phyloP scores from a whole-genome alignment of 805 yeast genomes.

The Candida ipomoeae region DNA sequence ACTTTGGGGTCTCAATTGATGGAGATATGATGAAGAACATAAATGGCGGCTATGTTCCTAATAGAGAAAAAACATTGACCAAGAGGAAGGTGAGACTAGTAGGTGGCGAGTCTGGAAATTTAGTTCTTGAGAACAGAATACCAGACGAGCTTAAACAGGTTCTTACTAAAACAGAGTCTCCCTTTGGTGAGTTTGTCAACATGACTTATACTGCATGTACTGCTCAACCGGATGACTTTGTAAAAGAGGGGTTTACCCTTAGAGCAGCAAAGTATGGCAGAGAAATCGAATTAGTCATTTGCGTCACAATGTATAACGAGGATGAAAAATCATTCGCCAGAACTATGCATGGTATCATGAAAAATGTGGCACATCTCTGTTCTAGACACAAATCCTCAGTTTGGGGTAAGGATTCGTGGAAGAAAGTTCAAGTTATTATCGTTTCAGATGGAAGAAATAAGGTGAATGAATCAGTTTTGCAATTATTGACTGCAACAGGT shows the following conservation, averaged over 20 bases:
- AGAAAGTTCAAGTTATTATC: constrained; percentile 86
- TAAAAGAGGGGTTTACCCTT: constrained; percentile 73
- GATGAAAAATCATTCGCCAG: constrained; percentile 86
- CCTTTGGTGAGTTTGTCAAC: constrained; percentile 85
- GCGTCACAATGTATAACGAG: constrained; percentile 97
- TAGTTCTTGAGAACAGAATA: constrained; percentile 89
- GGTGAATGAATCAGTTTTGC: constrained; percentile 78
- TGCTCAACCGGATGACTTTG: constrained; percentile 83
- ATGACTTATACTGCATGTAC: constrained; percentile 98
- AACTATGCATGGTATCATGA: constrained; percentile 92
- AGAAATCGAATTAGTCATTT: constrained; percentile 86
- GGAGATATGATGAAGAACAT: constrained; percentile 45
- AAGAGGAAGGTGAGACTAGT: constrained; percentile 71
- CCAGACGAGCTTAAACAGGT: constrained; percentile 85
- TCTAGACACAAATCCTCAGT: constrained; percentile 74
- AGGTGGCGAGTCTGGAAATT: constrained; percentile 61
- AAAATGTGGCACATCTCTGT: constrained; percentile 83
- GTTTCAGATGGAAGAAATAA: constrained; percentile 94
- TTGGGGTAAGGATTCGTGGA: constrained; percentile 98
- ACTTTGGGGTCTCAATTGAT: constrained; percentile 44
- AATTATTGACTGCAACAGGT: constrained; percentile 89
- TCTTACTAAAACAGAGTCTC: constrained; percentile 72
- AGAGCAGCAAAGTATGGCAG: constrained; percentile 84
- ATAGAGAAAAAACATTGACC: constrained; percentile 63
- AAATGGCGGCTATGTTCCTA: constrained; percentile 43